Percentiles rank a stretch among this genome's conserved stretches.
These are phyloP conservation scores for Corylus heterophylla DNA, from an alignment of 306 rosid genomes.

Conservation along the genomic window DNA sequence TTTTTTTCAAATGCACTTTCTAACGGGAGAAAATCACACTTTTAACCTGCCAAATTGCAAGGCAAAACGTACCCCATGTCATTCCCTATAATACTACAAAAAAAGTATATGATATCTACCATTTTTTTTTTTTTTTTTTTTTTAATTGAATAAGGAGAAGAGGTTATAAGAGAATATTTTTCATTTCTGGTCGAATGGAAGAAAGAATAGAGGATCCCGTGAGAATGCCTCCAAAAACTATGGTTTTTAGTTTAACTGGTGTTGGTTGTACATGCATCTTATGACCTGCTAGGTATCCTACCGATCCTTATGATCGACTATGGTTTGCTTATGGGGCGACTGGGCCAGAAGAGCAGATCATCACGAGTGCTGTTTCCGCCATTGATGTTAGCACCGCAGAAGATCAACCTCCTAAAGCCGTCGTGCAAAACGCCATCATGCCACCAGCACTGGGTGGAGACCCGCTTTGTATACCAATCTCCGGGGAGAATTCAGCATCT, in stretches of 20 bases:
- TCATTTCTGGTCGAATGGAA: too few species aligned
- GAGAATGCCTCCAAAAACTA: too few species aligned
- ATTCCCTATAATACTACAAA: too few species aligned
- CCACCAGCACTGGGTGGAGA: background rate
- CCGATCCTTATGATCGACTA: slow-evolving; percentile 38
- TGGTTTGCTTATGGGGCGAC: slow-evolving; percentile 26
- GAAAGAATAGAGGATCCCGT: too few species aligned
- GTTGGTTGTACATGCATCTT: too few species aligned
- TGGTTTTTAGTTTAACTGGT: background rate
- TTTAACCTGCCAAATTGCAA: too few species aligned
- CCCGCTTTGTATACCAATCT: background rate
- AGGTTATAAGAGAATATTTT: too few species aligned
- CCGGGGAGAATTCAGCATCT: background rate
- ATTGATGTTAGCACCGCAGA: slow-evolving; percentile 29
- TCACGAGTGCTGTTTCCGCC: slow-evolving; percentile 19
- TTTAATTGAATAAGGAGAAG: too few species aligned
- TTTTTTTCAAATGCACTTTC: too few species aligned
- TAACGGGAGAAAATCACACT: too few species aligned
- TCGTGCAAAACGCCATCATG: slow-evolving; percentile 25
- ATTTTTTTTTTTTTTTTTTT: background rate
- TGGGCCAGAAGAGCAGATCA: background rate
- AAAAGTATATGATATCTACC: too few species aligned
- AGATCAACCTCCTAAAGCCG: slow-evolving; percentile 48
- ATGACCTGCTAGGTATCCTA: slow-evolving; percentile 31
- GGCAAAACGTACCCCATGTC: too few species aligned